Evolutionary conservation across 202 grass and related monocot genomes (phyloP).

Genomic region (Panicum hallii): DNA sequence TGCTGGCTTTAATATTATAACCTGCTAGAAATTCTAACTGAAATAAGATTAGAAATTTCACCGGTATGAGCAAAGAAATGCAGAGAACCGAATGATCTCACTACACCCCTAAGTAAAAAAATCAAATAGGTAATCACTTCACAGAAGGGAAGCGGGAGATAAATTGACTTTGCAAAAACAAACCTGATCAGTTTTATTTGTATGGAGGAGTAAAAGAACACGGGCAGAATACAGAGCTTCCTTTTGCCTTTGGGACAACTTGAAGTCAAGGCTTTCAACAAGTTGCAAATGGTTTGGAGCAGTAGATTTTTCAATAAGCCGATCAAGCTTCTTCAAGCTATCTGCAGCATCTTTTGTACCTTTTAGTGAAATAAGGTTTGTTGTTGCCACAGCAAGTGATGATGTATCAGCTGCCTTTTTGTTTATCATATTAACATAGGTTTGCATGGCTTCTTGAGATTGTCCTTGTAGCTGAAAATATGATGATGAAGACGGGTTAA

Average conservation of each 20-base stretch:
- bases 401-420: conserved; percentile 64
- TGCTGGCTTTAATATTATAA: background rate
- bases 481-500: background rate
- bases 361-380: conserved; percentile 82
- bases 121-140: background rate
- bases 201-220: conserved; percentile 87
- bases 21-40: background rate
- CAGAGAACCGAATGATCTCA: background rate
- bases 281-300: conserved; percentile 71
- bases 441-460: conserved; percentile 75
- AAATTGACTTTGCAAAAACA: conserved; percentile 2
- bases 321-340: conserved; percentile 79
- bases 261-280: conserved; percentile 52
- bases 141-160: conserved; percentile 14
- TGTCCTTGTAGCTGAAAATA: conserved; percentile 86
- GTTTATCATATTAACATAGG: conserved; percentile 69
- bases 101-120: background rate
- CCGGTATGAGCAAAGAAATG: background rate
- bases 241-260: conserved; percentile 73
- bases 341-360: conserved; percentile 81
- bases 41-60: conserved; percentile 18
- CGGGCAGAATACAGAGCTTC: conserved; percentile 80
- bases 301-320: conserved; percentile 71
- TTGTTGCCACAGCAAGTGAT: conserved; percentile 82
- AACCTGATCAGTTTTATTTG: conserved; percentile 92